phyloP scores from a whole-genome alignment of 163 green algal genomes.

The Chlorella variabilis region DNA sequence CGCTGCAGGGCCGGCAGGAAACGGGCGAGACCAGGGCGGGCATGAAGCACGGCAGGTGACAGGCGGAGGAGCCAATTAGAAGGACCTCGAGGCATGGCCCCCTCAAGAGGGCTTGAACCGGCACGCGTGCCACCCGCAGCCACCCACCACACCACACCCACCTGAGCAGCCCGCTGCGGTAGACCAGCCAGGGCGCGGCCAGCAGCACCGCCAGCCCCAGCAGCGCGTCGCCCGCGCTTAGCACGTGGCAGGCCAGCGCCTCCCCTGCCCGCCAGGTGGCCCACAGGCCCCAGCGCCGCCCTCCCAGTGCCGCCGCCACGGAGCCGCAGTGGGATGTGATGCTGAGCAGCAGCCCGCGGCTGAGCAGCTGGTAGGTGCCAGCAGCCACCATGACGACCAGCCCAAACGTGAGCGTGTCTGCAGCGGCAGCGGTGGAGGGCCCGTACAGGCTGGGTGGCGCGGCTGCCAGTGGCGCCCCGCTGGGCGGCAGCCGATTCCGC shows the following conservation, averaged over 20 bases:
- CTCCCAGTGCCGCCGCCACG: not conserved
- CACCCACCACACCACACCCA: no score
- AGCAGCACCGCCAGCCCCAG: constrained; percentile 32
- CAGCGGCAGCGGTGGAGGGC: not conserved
- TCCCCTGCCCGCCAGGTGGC: not conserved
- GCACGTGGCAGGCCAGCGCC: constrained; percentile 9
- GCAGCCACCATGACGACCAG: constrained; percentile 31
- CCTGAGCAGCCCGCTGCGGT: constrained; percentile 33
- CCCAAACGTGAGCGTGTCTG: constrained; percentile 38
- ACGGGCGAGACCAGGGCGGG: not conserved
- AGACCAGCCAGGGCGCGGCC: constrained; percentile 38
- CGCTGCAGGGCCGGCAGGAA: constrained; percentile 3
- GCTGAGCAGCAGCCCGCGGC: constrained; percentile 11
- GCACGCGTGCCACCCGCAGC: no score
- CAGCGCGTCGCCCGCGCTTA: constrained; percentile 11
- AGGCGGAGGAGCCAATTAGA: no score
- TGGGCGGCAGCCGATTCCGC: no score
- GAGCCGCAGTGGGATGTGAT: constrained; percentile 25
- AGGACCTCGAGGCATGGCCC: no score
- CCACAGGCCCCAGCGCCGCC: constrained; percentile 27
- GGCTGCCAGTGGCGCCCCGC: no score
- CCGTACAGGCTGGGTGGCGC: no score
- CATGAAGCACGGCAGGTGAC: no score
- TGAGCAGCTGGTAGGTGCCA: constrained; percentile 26
- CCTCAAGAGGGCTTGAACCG: no score